Base-by-base conservation (phyloP, 2,329 filamentous ascomycete species). In the Arthrobotrys iridis region DNA sequence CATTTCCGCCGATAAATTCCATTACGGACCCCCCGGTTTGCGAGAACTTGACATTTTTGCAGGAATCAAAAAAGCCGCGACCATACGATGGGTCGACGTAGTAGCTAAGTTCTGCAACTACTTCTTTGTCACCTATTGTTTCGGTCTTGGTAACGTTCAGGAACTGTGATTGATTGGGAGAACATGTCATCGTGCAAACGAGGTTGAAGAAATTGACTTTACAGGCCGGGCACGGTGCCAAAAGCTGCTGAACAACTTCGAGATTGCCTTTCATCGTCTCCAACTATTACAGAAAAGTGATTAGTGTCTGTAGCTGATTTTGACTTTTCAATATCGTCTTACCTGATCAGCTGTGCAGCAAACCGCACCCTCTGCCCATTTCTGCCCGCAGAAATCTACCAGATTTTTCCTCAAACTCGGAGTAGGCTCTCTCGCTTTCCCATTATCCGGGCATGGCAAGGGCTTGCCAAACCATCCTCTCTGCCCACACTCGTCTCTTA, bases 201-300 rank as follows among this genome's bases (percentile, higher is more conserved):
- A 96, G 86, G 84, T 99, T 96, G 85, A 92, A 98, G 85, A 99
- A 99, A 85, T 99, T 99, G 80, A 93, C 91, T 83, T 95, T 96
- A 87, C 95, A 99, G 30, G 96, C 95, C 1, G 95, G 95, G 82
- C 95, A 99, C 7, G 93, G 93, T 24, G 93, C 90, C 81, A 99
- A 93, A 80, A 99, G 91, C 72, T 90, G 89, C 79, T 93, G 93
- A 1, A 93, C 94, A 20, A 92, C 92, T 78, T 92, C 90, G 70
- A 99, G 87, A 80, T 97, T 96, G 76, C 88, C 90, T 79, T 92
- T 90, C 77, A 99, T 88, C 0, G 90, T 86, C 79, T 91, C 88
- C 67, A 99, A 86, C 91, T 93, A 80, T 24, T 35, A 70, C 22
- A 46, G n/a, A 7, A 6, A 24, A 15, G 11, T 18, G 68, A 10